Percentiles rank a stretch among this genome's conserved stretches.
These are phyloP conservation scores for Curvularia hawaiiensis DNA, from an alignment of 2,329 filamentous ascomycete genomes.

Conservation along the genomic window DNA sequence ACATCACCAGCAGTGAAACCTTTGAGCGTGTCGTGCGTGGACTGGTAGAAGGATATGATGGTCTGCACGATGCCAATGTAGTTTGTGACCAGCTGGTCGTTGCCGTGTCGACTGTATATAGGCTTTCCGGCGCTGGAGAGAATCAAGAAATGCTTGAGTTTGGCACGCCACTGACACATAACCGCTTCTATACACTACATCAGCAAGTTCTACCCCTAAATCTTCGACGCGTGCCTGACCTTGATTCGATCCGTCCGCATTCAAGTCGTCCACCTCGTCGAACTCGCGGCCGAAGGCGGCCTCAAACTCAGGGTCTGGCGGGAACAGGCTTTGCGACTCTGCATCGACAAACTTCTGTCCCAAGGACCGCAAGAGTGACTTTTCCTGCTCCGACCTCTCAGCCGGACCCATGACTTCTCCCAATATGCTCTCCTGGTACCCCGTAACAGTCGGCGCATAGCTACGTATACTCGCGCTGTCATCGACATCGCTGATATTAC, in stretches of 20 bases:
- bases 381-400: slow-evolving; percentile 65
- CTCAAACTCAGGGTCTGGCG: slow-evolving; percentile 57
- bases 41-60: slow-evolving; percentile 95
- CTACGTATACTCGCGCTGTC: slow-evolving; percentile 71
- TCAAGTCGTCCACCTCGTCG: slow-evolving; percentile 69
- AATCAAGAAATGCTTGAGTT: slow-evolving; percentile 96
- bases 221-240: slow-evolving; percentile 54
- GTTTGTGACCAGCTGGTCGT: slow-evolving; percentile 85
- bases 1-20: slow-evolving; percentile 87
- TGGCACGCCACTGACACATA: slow-evolving; percentile 81
- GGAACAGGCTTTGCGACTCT: slow-evolving; percentile 61
- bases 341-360: slow-evolving; percentile 60
- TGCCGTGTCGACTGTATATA: slow-evolving; percentile 94
- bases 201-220: slow-evolving; percentile 30
- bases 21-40: slow-evolving; percentile 74
- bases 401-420: slow-evolving; percentile 69
- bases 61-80: slow-evolving; percentile 97
- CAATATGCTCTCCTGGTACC: slow-evolving; percentile 82
- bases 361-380: slow-evolving; percentile 70
- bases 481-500: slow-evolving; percentile 61
- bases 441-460: slow-evolving; percentile 65
- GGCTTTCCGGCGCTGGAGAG: slow-evolving; percentile 95
- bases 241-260: slow-evolving; percentile 61
- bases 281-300: slow-evolving; percentile 78
- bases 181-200: slow-evolving; percentile 51